These are phyloP conservation scores for Trichophyton mentagrophytes DNA, from an alignment of 2,329 filamentous ascomycete species.

Conservation along the genomic window DNA sequence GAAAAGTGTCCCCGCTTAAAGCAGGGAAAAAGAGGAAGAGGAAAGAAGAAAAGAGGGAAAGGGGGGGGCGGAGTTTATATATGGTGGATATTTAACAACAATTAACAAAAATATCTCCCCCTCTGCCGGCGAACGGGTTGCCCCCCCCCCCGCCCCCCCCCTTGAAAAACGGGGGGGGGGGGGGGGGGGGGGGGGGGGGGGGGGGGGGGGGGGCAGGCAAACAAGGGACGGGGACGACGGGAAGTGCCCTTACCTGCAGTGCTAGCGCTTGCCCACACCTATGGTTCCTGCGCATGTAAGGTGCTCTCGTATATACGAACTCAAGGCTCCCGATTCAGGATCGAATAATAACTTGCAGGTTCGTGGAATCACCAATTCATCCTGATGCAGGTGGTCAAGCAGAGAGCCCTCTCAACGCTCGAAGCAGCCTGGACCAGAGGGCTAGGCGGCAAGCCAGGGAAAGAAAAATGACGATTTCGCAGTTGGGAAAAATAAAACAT, in stretches of 20 bases:
- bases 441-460: not conserved
- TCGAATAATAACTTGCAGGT: not conserved
- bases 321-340: not conserved
- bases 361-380: not conserved
- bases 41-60: not conserved
- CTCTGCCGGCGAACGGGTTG: not conserved
- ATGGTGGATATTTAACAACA: not conserved
- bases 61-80: not conserved
- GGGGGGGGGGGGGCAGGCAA: too few relatives aligned
- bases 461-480: too few relatives aligned
- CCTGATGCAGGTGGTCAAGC: not conserved
- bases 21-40: not conserved
- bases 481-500: not conserved
- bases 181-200: too few relatives aligned
- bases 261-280: conserved; percentile 4
- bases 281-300: conserved; percentile 6
- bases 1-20: not conserved
- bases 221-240: conserved; percentile 10
- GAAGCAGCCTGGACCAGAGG: not conserved
- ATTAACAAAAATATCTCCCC: too few relatives aligned
- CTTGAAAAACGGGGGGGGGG: too few relatives aligned
- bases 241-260: conserved; percentile 11
- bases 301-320: not conserved
- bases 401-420: not conserved
- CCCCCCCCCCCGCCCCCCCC: not conserved